These are phyloP conservation scores for Gyromitra esculenta DNA, from an alignment of 2,329 filamentous ascomycete genomes.

Conservation along the genomic window DNA sequence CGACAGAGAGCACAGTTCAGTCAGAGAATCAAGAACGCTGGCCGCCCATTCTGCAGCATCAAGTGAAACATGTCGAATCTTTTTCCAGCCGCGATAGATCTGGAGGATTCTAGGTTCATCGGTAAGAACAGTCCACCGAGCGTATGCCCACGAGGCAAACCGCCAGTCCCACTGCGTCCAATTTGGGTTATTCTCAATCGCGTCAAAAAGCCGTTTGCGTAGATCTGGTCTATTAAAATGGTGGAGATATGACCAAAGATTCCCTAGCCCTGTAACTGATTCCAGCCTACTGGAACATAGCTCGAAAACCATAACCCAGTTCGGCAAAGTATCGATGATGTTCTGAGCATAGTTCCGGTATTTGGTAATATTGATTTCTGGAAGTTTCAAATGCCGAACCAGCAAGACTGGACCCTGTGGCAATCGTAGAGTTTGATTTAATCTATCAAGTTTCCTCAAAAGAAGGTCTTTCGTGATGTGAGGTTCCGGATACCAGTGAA, in stretches of 20 bases:
- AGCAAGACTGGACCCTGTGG: constrained; percentile 27
- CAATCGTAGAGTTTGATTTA: constrained; percentile 29
- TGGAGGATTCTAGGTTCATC: constrained; percentile 23
- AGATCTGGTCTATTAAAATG: constrained; percentile 23
- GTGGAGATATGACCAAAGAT: constrained; percentile 29
- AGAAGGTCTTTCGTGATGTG: constrained; percentile 26
- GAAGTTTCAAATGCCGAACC: constrained; percentile 41
- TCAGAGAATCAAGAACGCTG: constrained; percentile 6
- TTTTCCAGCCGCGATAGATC: constrained; percentile 28
- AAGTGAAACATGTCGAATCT: constrained; percentile 32
- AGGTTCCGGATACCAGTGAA: constrained; percentile 24
- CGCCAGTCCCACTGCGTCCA: constrained; percentile 41
- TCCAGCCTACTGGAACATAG: constrained; percentile 32
- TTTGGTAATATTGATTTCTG: constrained; percentile 26
- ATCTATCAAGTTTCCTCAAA: constrained; percentile 30
- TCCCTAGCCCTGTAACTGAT: constrained; percentile 24
- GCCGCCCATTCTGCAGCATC: constrained; percentile 22
- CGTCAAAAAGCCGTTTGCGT: constrained; percentile 20
- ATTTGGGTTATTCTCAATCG: constrained; percentile 21
- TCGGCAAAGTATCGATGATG: constrained; percentile 11
- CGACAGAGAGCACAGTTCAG: constrained; percentile 11
- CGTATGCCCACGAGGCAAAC: constrained; percentile 19
- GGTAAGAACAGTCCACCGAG: constrained; percentile 11
- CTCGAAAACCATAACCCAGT: constrained; percentile 20
- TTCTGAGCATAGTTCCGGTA: constrained; percentile 6